These are phyloP conservation scores for Daldinia concentrica DNA, from an alignment of 495 filamentous ascomycete genomes.

Conservation along the genomic window DNA sequence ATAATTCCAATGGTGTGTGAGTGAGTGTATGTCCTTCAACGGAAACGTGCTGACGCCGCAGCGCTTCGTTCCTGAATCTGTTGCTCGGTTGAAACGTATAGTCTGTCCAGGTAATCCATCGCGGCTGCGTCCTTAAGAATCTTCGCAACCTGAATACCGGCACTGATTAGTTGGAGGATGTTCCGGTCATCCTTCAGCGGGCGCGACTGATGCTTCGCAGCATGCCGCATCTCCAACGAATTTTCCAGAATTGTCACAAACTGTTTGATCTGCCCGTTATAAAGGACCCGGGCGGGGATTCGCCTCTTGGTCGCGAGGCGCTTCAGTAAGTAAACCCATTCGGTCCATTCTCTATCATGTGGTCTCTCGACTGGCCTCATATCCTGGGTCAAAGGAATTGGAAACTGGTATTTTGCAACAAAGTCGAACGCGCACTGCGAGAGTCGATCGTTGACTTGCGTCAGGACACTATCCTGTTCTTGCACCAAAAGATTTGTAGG, in stretches of 20 bases:
- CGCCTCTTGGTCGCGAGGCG: slow-evolving; percentile 84
- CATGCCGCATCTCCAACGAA: slow-evolving; percentile 84
- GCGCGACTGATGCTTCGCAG: slow-evolving; percentile 81
- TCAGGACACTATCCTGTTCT: slow-evolving; percentile 84
- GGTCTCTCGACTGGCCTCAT: slow-evolving; percentile 82
- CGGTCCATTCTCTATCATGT: slow-evolving; percentile 87
- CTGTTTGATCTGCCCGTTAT: slow-evolving; percentile 91
- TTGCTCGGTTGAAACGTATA: slow-evolving; percentile 74
- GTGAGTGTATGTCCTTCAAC: slow-evolving; percentile 38
- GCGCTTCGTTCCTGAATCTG: slow-evolving; percentile 73
- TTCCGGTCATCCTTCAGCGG: slow-evolving; percentile 91
- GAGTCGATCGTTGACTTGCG: slow-evolving; percentile 81
- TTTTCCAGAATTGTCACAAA: slow-evolving; percentile 84
- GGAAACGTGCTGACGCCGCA: slow-evolving; percentile 55
- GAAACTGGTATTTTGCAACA: slow-evolving; percentile 88
- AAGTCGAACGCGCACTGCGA: slow-evolving; percentile 90
- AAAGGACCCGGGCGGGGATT: slow-evolving; percentile 82
- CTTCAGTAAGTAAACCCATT: slow-evolving; percentile 90
- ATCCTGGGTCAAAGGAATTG: slow-evolving; percentile 80
- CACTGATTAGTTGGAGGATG: slow-evolving; percentile 85
- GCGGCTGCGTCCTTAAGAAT: slow-evolving; percentile 82
- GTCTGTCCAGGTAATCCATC: slow-evolving; percentile 79
- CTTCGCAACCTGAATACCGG: slow-evolving; percentile 86
- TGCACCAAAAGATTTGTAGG: slow-evolving; percentile 82
- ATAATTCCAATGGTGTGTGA: slow-evolving; percentile 22